Conservation (phyloP, 495 filamentous ascomycete genomes). For the Tuber melanosporum region DNA sequence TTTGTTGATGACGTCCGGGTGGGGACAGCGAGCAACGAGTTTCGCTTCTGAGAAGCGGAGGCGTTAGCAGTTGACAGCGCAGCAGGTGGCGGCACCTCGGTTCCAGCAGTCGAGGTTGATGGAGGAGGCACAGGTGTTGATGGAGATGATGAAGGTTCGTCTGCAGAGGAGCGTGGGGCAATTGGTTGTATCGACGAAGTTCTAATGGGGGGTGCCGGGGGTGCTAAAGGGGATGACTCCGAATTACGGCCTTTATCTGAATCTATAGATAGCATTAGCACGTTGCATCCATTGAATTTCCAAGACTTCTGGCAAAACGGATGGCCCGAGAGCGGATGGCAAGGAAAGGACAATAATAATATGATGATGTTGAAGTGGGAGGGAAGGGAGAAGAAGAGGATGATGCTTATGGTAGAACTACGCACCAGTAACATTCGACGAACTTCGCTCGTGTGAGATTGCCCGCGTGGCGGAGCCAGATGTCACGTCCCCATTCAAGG, state of each 20-base stretch:
- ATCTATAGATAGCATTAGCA: constrained; percentile 24
- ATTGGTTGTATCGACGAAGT: constrained; percentile 37
- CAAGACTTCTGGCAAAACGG: constrained; percentile 8
- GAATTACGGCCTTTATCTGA: constrained; percentile 9
- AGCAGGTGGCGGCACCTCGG: constrained; percentile 28
- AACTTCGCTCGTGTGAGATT: constrained; percentile 33
- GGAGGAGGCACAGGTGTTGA: constrained; percentile 30
- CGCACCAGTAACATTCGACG: constrained; percentile 32
- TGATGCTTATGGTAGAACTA: constrained; percentile 8
- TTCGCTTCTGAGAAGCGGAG: constrained; percentile 33
- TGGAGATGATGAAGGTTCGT: constrained; percentile 32
- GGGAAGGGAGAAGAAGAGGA: constrained; percentile 12
- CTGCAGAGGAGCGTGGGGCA: constrained; percentile 17
- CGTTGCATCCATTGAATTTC: constrained; percentile 11
- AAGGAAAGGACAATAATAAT: constrained; percentile 13
- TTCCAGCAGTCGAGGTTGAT: constrained; percentile 29
- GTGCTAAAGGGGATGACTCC: constrained; percentile 8
- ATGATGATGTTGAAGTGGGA: constrained; percentile 17
- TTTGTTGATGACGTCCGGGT: constrained; percentile 39
- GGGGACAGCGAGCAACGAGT: constrained; percentile 36
- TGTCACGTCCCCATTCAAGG: constrained; percentile 28
- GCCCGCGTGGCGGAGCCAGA: background rate
- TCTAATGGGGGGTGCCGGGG: constrained; percentile 24
- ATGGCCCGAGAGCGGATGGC: constrained; percentile 8
- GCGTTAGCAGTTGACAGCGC: constrained; percentile 21